phyloP scores from a whole-genome alignment of 1,284 basidiomycete genomes.

The Papiliotrema laurentii region DNA sequence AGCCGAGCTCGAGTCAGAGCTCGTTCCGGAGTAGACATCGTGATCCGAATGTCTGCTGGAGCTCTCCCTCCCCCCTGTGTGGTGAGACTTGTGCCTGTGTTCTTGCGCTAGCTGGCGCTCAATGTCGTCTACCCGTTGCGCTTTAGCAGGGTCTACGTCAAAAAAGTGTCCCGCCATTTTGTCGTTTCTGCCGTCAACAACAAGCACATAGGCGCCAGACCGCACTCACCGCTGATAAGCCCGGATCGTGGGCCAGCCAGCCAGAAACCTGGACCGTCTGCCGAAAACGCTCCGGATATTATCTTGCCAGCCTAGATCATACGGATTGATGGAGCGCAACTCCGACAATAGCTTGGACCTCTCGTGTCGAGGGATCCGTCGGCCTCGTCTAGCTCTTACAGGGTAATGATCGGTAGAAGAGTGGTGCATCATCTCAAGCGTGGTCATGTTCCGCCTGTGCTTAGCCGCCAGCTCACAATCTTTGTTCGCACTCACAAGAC shows the following conservation, averaged over 20 bases:
- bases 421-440: slow-evolving; percentile 71
- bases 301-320: slow-evolving; percentile 68
- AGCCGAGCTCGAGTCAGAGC: too few species aligned
- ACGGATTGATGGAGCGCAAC: slow-evolving; percentile 65
- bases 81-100: too few species aligned
- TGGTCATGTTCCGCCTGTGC: slow-evolving; percentile 75
- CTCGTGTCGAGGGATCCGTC: slow-evolving; percentile 67
- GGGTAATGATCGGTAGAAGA: too few species aligned
- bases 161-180: slow-evolving; percentile 32
- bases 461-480: background rate
- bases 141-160: slow-evolving; percentile 22
- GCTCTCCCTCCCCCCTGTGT: too few species aligned
- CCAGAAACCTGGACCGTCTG: slow-evolving; percentile 7
- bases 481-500: slow-evolving; percentile 55
- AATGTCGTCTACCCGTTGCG: slow-evolving; percentile 21
- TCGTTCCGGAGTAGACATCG: too few species aligned
- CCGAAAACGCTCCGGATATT: slow-evolving; percentile 50
- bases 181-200: slow-evolving; percentile 4
- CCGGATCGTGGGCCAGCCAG: slow-evolving; percentile 1
- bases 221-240: slow-evolving; percentile 15
- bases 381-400: too few species aligned
- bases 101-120: too few species aligned
- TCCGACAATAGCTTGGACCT: too few species aligned
- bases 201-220: background rate
- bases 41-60: too few species aligned